Conservation (phyloP, 305 asterid genomes). For the Caryopteris hybrid region DNA sequence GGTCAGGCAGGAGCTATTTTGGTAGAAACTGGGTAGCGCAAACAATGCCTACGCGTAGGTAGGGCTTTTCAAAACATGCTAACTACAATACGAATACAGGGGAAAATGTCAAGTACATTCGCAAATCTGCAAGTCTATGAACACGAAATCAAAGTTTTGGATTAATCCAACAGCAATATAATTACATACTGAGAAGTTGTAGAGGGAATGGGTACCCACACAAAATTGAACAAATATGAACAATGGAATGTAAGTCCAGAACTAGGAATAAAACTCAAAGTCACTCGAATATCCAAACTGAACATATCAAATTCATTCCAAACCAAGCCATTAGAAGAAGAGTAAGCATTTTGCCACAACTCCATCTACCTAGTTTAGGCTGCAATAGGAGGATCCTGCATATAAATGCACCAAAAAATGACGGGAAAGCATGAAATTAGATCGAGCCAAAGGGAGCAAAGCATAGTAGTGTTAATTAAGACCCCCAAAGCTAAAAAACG, state of each 20-base stretch:
- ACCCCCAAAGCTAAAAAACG: background rate
- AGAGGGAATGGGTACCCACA: constrained; percentile 8
- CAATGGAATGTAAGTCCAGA: constrained; percentile 14
- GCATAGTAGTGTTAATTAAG: background rate
- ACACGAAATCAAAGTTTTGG: background rate
- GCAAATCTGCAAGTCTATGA: background rate
- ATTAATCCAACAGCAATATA: background rate
- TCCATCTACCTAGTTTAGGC: constrained; percentile 21
- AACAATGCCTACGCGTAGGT: too few species aligned
- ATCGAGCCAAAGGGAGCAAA: background rate
- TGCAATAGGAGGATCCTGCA: constrained; percentile 42
- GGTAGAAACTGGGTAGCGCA: background rate
- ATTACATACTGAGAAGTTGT: constrained; percentile 14
- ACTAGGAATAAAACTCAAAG: constrained; percentile 1
- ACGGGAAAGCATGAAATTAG: background rate
- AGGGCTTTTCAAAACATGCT: background rate
- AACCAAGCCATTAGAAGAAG: constrained; percentile 15
- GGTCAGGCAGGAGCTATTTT: background rate
- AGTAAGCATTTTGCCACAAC: constrained; percentile 14
- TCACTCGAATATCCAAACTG: background rate
- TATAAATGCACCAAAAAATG: background rate
- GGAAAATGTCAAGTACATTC: too few species aligned
- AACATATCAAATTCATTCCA: constrained; percentile 9
- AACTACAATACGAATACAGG: too few species aligned
- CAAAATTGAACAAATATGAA: constrained; percentile 18